Percentiles rank a stretch among this genome's conserved stretches.
Evolutionary conservation across 1,284 basidiomycete species (phyloP).

Genomic region (Apiotrichum porosum): DNA sequence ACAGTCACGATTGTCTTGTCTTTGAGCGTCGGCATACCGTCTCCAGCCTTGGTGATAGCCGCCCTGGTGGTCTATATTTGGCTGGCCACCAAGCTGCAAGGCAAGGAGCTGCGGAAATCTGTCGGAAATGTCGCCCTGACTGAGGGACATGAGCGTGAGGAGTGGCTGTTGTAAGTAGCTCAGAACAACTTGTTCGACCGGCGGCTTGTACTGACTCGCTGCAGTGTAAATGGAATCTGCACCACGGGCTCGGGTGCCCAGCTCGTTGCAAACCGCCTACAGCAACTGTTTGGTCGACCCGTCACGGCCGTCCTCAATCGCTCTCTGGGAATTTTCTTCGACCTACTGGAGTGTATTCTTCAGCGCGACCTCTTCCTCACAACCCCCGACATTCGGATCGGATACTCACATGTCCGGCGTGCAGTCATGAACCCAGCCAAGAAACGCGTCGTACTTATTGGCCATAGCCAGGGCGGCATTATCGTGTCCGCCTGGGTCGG

Average conservation of each 20-base stretch:
- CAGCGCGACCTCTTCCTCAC: constrained; percentile 33
- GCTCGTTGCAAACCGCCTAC: constrained; percentile 22
- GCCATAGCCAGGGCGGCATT: constrained; percentile 39
- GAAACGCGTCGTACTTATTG: constrained; percentile 33
- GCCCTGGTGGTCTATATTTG: constrained; percentile 3
- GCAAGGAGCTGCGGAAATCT: constrained; percentile 1
- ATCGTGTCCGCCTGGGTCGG: constrained; percentile 26
- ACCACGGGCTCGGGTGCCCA: constrained; percentile 25
- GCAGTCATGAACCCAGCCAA: constrained; percentile 18
- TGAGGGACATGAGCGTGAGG: constrained; percentile 11
- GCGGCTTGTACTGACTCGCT: no score
- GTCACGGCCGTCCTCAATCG: constrained; percentile 34
- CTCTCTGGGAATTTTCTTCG: constrained; percentile 34
- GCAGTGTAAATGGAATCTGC: constrained; percentile 37
- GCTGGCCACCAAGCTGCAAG: constrained; percentile 5
- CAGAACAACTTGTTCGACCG: no score
- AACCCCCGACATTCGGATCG: constrained; percentile 26
- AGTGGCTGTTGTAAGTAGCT: constrained; percentile 35
- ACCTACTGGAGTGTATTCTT: constrained; percentile 35
- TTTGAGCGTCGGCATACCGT: constrained; percentile 1
- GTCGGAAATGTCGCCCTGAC: background rate
- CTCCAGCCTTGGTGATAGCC: constrained; percentile 9
- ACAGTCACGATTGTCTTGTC: background rate
- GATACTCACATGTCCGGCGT: constrained; percentile 17
- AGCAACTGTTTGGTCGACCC: constrained; percentile 24